A percentile compares a stretch with the other conserved stretches of the same genome.
These are phyloP conservation scores for Haberlea rhodopensis DNA, from an alignment of 257 asterid genomes.

Conservation along the genomic window DNA sequence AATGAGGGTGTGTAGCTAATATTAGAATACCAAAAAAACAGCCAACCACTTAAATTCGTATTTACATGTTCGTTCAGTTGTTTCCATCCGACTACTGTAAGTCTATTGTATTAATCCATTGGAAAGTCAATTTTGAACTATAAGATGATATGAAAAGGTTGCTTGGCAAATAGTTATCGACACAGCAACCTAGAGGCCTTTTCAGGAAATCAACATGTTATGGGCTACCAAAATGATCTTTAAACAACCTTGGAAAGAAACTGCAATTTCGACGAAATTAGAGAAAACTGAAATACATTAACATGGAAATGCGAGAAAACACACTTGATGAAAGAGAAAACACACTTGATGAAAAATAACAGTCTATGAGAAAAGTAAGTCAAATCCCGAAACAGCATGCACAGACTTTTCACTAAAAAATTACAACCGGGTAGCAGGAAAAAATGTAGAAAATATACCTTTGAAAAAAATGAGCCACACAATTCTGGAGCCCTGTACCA, in stretches of 20 bases:
- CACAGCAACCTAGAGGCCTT: constrained; percentile 10
- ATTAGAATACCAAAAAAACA: constrained; percentile 3
- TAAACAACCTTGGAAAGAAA: constrained; percentile 1
- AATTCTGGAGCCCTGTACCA: constrained; percentile 94
- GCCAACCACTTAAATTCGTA: not conserved
- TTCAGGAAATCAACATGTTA: constrained; percentile 6
- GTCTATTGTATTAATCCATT: not conserved
- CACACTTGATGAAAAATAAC: not conserved
- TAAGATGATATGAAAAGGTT: constrained; percentile 1
- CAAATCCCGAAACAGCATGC: not conserved
- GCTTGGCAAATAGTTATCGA: not conserved
- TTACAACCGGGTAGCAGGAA: not conserved
- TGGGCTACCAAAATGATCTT: not conserved
- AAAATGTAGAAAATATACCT: constrained; percentile 40
- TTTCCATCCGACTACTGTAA: constrained; percentile 3
- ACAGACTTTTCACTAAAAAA: not conserved
- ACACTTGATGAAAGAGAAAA: not conserved
- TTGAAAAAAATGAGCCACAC: constrained; percentile 85
- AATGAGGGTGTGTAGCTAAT: not conserved
- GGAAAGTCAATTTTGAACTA: not conserved
- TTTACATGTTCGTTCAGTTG: constrained; percentile 1
- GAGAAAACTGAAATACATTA: constrained; percentile 1
- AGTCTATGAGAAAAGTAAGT: not conserved
- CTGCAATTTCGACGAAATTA: not conserved
- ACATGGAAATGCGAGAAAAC: not conserved